phyloP scores from a whole-genome alignment of 805 yeast species.

The Pichia ethanolica region DNA sequence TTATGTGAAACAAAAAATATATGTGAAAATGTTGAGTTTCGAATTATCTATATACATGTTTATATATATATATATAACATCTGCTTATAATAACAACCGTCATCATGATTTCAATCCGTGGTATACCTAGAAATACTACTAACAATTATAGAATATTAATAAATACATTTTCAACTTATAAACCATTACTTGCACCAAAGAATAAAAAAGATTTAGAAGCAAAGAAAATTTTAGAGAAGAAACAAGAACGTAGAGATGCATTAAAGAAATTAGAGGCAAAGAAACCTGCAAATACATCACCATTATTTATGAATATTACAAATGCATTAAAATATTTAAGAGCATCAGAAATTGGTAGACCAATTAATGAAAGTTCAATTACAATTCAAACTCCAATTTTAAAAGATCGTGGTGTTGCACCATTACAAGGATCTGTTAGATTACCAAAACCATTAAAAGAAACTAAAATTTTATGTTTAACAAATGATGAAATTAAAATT shows the following conservation, averaged over 20 bases:
- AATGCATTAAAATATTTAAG: slow-evolving; percentile 70
- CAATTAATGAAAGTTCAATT: slow-evolving; percentile 62
- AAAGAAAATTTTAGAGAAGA: slow-evolving; percentile 21
- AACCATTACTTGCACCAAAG: slow-evolving; percentile 17
- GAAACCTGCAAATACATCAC: slow-evolving; percentile 39
- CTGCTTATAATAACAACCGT: neutral
- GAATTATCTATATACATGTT: too few species aligned
- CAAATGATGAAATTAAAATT: slow-evolving; percentile 46
- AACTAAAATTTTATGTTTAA: slow-evolving; percentile 61
- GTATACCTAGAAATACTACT: neutral
- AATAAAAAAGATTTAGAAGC: slow-evolving; percentile 22
- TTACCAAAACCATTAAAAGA: slow-evolving; percentile 69
- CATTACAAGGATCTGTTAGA: slow-evolving; percentile 60
- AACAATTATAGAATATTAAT: neutral
- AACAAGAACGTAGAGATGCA: slow-evolving; percentile 20
- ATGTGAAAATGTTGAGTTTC: too few species aligned
- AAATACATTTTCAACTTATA: neutral
- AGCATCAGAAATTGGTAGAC: slow-evolving; percentile 87
- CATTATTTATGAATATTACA: slow-evolving; percentile 65
- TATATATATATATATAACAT: too few species aligned
- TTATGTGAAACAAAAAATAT: too few species aligned
- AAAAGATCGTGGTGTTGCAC: slow-evolving; percentile 71
- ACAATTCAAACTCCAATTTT: slow-evolving; percentile 57
- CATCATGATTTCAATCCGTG: neutral
- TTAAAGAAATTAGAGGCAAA: slow-evolving; percentile 29